Conservation (phyloP, 2,329 filamentous ascomycete species). For the Trichoderma sp. region DNA sequence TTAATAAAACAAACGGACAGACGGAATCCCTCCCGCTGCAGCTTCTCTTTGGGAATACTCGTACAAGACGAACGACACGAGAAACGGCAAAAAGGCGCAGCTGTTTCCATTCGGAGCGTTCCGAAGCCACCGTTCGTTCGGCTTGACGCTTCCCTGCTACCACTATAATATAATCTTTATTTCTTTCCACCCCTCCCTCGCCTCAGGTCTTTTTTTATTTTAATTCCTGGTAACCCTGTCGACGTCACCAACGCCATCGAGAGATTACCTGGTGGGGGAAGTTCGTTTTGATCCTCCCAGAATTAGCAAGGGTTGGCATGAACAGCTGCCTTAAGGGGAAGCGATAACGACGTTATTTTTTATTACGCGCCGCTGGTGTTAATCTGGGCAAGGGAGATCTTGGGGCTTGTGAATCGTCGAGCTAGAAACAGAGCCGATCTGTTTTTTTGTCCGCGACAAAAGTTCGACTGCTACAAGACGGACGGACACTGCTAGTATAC, state of each 20-base stretch:
- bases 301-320: constrained; percentile 11
- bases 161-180: background rate
- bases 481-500: background rate
- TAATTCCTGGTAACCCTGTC: background rate
- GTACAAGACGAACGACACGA: background rate
- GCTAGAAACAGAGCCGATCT: background rate
- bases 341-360: background rate
- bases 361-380: background rate
- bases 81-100: background rate
- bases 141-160: background rate
- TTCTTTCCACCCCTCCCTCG: background rate
- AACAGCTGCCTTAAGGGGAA: constrained; percentile 17
- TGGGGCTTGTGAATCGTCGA: background rate
- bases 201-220: background rate
- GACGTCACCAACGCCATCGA: constrained; percentile 11
- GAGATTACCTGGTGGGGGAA: constrained; percentile 16
- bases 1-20: background rate
- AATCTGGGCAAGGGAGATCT: background rate
- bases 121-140: background rate
- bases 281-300: background rate
- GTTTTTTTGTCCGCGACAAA: background rate
- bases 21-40: background rate
- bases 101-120: background rate
- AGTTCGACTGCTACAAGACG: background rate
- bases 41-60: background rate